Evolutionary conservation across 2,329 filamentous ascomycete species (phyloP), one percentile per base, ranked within the genome.

Genomic region (Sphaerulina musiva): DNA sequence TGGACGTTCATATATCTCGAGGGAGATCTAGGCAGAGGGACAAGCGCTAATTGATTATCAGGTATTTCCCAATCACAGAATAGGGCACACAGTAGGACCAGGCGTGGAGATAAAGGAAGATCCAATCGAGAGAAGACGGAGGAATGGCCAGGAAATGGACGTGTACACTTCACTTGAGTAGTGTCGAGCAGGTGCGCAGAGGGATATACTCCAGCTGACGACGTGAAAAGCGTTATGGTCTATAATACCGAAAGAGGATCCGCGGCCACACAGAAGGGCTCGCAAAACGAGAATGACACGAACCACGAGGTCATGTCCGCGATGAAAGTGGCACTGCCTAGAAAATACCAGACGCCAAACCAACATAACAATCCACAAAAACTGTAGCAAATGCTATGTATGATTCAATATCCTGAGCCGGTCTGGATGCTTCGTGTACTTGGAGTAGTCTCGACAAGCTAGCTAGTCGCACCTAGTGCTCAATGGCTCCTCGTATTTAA

Each of bases 41-140:
- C 17, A 40, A 32, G 26, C 14, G 31, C 29, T 48, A 40, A 54
- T 56, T 57, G 46, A 23, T 23, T 11, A 14, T 31, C 58, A 83
- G 80, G 74, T 83, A 53, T 83, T 83, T 63, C 80, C 80, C 14
- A 69, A 70, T 14, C 73, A 87, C 67, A 79, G 88, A 67, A 77
- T 78, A n/a, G 63, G 62, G 46, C 81, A 86, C 58, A 72, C 86
- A 32, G 80, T 91, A 49, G 90, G 90, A 0, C 89, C 89, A 3
- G 90, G 91, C 10, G 83, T 96, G 59, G 90, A 95, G 71, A 78
- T 91, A 60, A 79, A 84, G 65, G 82, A 91, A 52, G 79, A 84
- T 66, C 80, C 82, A 42, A 74, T 80, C 55, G 78, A 77, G 68
- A 74, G 78, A 59, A 73, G 79, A 66, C 70, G 78, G 63, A 73